Conservation (phyloP, 1,139 yeast species). For the Entelexis sorbosivorans region DNA sequence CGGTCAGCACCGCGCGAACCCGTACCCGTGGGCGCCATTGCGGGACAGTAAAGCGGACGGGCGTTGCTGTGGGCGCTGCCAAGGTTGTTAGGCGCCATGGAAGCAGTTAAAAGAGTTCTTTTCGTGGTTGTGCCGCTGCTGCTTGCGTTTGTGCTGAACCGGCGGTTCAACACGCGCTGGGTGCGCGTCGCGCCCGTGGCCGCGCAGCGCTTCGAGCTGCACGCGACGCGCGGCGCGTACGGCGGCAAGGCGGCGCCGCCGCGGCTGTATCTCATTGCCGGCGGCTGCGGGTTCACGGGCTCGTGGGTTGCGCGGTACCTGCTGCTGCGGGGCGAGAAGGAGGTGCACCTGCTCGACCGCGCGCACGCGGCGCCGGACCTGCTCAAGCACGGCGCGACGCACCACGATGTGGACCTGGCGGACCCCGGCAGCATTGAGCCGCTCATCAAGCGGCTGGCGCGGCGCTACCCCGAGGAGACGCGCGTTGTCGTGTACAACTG, state of each 20-base stretch:
- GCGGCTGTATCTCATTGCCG: conserved; percentile 26
- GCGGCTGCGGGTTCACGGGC: conserved; percentile 30
- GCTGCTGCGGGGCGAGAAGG: conserved; percentile 25
- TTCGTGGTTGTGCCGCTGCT: neutral
- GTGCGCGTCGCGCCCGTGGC: conserved; percentile 11
- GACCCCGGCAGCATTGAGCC: conserved; percentile 16
- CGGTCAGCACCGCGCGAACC: too few relatives aligned
- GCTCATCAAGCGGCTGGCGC: conserved; percentile 8
- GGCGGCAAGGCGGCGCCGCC: conserved; percentile 11
- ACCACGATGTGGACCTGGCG: conserved; percentile 21
- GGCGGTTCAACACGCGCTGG: conserved; percentile 7
- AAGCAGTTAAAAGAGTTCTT: neutral
- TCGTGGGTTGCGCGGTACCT: conserved; percentile 30
- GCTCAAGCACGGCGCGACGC: conserved; percentile 24
- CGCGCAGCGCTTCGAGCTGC: conserved; percentile 8
- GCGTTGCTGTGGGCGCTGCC: neutral
- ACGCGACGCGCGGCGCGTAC: conserved; percentile 18
- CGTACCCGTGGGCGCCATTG: neutral
- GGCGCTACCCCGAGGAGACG: conserved; percentile 4
- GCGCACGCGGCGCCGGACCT: conserved; percentile 26
- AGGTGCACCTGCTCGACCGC: conserved; percentile 24
- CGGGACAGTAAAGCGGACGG: neutral
- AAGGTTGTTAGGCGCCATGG: neutral
- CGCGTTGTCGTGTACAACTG: conserved; percentile 22
- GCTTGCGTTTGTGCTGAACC: conserved; percentile 1